Conservation (phyloP, 306 rosid genomes). For the Malus sylvestris region DNA sequence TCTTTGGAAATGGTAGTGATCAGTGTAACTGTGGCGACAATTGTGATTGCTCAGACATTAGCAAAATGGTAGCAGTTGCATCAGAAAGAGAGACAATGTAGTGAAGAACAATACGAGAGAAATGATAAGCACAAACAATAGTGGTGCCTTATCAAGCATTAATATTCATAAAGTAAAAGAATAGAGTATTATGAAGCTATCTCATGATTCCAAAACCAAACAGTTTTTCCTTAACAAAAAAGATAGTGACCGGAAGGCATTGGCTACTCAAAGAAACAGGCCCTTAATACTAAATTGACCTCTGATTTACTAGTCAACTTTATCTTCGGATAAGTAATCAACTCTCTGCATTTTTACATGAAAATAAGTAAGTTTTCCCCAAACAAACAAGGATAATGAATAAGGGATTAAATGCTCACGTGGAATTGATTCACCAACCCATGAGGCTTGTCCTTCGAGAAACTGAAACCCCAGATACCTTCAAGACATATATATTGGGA, state of each 20-base stretch:
- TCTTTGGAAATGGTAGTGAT: neutral
- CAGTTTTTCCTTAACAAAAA: neutral
- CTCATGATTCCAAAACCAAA: neutral
- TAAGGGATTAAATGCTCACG: conserved; percentile 38
- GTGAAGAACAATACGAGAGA: neutral
- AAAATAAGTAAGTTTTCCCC: neutral
- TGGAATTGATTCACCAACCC: conserved; percentile 38
- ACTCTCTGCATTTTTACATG: neutral
- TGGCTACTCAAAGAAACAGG: neutral
- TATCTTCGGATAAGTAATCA: neutral
- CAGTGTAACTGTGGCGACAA: neutral
- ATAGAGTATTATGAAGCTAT: neutral
- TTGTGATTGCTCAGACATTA: neutral
- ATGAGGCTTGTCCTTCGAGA: conserved; percentile 44
- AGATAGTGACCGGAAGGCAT: neutral
- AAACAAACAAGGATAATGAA: neutral
- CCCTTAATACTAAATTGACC: neutral
- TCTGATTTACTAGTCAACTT: neutral
- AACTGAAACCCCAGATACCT: conserved; percentile 85
- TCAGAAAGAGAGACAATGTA: neutral
- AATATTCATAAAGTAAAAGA: neutral
- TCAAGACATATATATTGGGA: conserved; percentile 16
- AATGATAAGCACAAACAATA: neutral
- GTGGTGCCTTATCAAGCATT: neutral
- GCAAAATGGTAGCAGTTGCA: neutral